phyloP scores from a whole-genome alignment of 768 basidiomycete species.

The Infundibulicybe gibba region DNA sequence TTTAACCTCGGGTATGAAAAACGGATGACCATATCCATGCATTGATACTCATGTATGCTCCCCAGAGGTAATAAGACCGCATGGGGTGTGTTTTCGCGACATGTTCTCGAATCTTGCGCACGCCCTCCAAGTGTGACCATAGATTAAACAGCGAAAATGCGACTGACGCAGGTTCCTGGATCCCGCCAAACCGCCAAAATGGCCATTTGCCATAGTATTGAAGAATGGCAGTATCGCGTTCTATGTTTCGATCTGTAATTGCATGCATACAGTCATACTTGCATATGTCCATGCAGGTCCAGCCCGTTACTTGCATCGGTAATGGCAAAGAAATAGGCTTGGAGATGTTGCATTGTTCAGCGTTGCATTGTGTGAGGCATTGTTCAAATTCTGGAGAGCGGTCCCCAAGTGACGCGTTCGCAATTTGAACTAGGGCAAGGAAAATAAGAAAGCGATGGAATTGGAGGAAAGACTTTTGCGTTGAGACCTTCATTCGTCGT shows the following conservation, averaged over 20 bases:
- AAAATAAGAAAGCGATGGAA: too few relatives aligned
- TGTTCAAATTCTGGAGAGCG: slow-evolving; percentile 44
- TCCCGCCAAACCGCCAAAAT: slow-evolving; percentile 82
- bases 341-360: slow-evolving; percentile 34
- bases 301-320: slow-evolving; percentile 67
- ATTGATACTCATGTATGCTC: slow-evolving; percentile 73
- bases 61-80: slow-evolving; percentile 60
- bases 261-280: slow-evolving; percentile 86
- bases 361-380: slow-evolving; percentile 46
- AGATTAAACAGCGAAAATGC: slow-evolving; percentile 87
- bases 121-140: slow-evolving; percentile 66
- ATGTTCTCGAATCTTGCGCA: slow-evolving; percentile 36
- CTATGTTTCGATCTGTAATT: slow-evolving; percentile 57
- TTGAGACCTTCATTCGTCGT: too few relatives aligned
- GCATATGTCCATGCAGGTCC: slow-evolving; percentile 88
- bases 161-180: slow-evolving; percentile 94
- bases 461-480: too few relatives aligned
- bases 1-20: slow-evolving; percentile 89
- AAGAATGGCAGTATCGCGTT: slow-evolving; percentile 40
- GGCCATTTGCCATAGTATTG: slow-evolving; percentile 99
- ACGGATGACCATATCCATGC: slow-evolving; percentile 92
- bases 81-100: slow-evolving; percentile 63
- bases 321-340: slow-evolving; percentile 36
- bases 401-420: slow-evolving; percentile 61
- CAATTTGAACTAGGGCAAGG: too few relatives aligned